phyloP scores from a whole-genome alignment of 805 yeast genomes.

The Maudiozyma saulgeensis region DNA sequence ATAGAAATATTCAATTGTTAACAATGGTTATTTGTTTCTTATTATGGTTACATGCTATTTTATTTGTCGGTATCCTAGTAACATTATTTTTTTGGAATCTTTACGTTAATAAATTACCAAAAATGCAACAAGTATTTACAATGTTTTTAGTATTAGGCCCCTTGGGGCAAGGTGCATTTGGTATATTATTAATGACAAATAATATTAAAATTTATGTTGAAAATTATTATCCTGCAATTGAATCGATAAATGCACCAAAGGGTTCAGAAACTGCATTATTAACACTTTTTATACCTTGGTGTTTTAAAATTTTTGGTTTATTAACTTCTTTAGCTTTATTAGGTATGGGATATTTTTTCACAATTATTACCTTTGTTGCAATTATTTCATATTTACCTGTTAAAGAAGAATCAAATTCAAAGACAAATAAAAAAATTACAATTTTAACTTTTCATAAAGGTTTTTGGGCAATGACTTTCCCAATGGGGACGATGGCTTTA shows the following conservation, averaged over 20 bases:
- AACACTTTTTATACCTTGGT: constrained; percentile 21
- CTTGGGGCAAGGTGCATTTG: constrained; percentile 76
- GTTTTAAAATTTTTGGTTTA: constrained; percentile 30
- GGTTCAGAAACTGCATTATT: constrained; percentile 9
- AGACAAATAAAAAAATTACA: constrained; percentile 13
- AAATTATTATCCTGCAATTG: constrained; percentile 9
- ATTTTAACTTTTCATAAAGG: constrained; percentile 37
- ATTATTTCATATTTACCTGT: constrained; percentile 11
- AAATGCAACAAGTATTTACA: constrained; percentile 46
- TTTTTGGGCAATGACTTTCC: constrained; percentile 87
- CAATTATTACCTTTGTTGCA: constrained; percentile 33
- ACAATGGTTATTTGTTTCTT: constrained; percentile 47
- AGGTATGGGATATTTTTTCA: constrained; percentile 52
- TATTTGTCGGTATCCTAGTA: constrained; percentile 46
- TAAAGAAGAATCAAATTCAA: constrained; percentile 19
- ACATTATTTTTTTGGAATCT: constrained; percentile 53
- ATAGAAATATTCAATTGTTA: constrained; percentile 33
- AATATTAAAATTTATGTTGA: constrained; percentile 27
- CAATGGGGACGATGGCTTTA: constrained; percentile 71
- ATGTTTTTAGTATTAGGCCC: constrained; percentile 75
- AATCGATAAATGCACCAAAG: neutral
- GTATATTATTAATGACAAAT: constrained; percentile 46
- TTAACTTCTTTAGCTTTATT: constrained; percentile 37
- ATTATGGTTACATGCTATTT: constrained; percentile 61
- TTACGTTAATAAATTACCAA: constrained; percentile 49